Conservation (phyloP, 78 protist genomes). For the Guillardia theta region DNA sequence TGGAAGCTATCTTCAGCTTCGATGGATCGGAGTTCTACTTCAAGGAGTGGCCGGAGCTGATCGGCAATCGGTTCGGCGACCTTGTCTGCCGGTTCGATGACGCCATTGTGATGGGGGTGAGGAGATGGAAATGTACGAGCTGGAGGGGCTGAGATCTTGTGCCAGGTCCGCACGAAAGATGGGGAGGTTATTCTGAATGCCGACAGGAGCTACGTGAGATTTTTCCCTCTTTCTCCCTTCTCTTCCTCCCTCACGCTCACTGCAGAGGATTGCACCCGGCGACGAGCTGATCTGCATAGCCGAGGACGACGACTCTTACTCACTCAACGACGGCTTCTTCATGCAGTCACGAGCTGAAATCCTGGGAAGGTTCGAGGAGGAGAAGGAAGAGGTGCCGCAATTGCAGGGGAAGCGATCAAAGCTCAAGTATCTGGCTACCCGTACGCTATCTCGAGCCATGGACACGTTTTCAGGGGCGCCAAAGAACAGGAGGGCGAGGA, state of each 20-base stretch:
- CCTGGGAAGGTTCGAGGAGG: too few relatives aligned
- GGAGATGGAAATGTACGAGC: background rate
- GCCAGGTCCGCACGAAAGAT: too few relatives aligned
- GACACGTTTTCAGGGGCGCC: background rate
- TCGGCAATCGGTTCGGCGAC: background rate
- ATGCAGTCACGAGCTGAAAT: too few relatives aligned
- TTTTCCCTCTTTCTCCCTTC: background rate
- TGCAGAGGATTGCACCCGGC: too few relatives aligned
- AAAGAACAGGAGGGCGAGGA: background rate
- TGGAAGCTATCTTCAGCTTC: constrained; percentile 49
- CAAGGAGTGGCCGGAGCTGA: constrained; percentile 53
- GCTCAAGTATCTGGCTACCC: too few relatives aligned
- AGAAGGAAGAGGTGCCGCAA: too few relatives aligned
- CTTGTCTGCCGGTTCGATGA: background rate
- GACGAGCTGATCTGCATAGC: constrained; percentile 51
- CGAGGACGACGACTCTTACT: constrained; percentile 55
- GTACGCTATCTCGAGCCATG: too few relatives aligned
- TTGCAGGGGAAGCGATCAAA: too few relatives aligned
- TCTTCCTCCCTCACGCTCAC: too few relatives aligned
- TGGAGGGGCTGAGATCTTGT: too few relatives aligned
- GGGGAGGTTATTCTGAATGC: too few relatives aligned
- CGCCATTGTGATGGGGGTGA: constrained; percentile 45
- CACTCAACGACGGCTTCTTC: background rate
- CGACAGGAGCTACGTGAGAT: background rate
- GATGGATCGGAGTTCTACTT: constrained; percentile 59